Base-by-base conservation (phyloP, 1,284 basidiomycete species). In the Tranzscheliella williamsii region DNA sequence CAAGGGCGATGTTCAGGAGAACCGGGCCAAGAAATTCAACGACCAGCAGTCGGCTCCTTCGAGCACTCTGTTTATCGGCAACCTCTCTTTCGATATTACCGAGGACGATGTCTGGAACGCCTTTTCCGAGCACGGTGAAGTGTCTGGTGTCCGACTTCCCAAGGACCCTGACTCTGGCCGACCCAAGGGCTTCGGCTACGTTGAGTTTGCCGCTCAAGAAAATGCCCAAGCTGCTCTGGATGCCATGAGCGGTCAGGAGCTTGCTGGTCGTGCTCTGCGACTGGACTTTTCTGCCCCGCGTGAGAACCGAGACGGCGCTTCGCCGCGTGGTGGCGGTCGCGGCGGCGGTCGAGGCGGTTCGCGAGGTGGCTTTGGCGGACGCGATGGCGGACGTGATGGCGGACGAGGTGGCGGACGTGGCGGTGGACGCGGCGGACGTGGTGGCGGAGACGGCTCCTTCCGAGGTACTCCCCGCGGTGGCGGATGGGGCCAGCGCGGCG, bases 171-270 rank as follows among this genome's bases (percentile, higher is more conserved):
- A 98, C 49, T 85, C 88, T 5, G 92, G 91, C 37, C 84, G 84
- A 62, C 87, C 90, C 48, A 98, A 97, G 81, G 95, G 95, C 73
- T 98, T 94, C 80, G 95, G 87, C 36, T 98, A 98, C 81, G 89
- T 97, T 77, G 91, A 96, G 80, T 96, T 93, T 79, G 85, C 86
- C 61, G 85, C 88, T 64, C 78, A 91, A 40, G 88, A 87, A 35
- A 81, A 84, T 60, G 90, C 95, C 12, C 87, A 87, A 80, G 87
- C 87, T 77, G 95, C 94, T 4, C 84, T 86, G 58, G 85, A 85
- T 67, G 73, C 67, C 24, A 81, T 86, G 38, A 83, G 84, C 40
- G 90, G 90, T 39, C 80, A 83, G 56, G 89, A 93, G 57, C 83
- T 98, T 41, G 89, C 87, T 30, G 93, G 93, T 6, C 85, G 95